Conservation (phyloP, 2,329 filamentous ascomycete species). For the Ceratocystis cacaofunesta region DNA sequence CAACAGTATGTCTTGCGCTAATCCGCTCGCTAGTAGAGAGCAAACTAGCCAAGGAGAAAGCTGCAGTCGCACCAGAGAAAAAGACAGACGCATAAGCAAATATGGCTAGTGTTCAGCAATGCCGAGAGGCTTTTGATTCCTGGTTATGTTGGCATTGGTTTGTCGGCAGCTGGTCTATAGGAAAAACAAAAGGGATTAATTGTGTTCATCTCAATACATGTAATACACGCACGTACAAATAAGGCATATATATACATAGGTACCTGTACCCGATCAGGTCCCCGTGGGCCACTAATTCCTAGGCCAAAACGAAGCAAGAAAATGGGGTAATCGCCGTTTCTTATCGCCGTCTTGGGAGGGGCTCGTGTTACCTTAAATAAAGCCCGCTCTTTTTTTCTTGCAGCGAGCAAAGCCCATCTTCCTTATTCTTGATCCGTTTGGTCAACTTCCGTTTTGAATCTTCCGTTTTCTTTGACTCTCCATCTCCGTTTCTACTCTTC, state of each 20-base stretch:
- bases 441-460: neutral
- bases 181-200: too few relatives aligned
- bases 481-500: constrained; percentile 4
- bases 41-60: constrained; percentile 23
- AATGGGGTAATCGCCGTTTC: neutral
- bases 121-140: too few relatives aligned
- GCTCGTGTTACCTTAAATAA: neutral
- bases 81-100: too few relatives aligned
- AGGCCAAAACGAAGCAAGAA: neutral
- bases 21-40: constrained; percentile 43
- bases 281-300: neutral
- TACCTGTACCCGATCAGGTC: neutral
- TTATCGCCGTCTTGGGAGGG: neutral
- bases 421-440: neutral
- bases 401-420: too few relatives aligned
- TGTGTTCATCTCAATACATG: neutral
- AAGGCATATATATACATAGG: neutral
- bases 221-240: neutral
- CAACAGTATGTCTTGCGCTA: constrained; percentile 38
- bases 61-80: neutral
- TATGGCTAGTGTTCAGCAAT: too few relatives aligned
- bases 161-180: too few relatives aligned
- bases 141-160: too few relatives aligned
- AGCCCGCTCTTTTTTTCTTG: neutral
- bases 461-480: neutral